Evolutionary conservation across 768 basidiomycete genomes (phyloP).

Genomic region (Panellus pusillus): DNA sequence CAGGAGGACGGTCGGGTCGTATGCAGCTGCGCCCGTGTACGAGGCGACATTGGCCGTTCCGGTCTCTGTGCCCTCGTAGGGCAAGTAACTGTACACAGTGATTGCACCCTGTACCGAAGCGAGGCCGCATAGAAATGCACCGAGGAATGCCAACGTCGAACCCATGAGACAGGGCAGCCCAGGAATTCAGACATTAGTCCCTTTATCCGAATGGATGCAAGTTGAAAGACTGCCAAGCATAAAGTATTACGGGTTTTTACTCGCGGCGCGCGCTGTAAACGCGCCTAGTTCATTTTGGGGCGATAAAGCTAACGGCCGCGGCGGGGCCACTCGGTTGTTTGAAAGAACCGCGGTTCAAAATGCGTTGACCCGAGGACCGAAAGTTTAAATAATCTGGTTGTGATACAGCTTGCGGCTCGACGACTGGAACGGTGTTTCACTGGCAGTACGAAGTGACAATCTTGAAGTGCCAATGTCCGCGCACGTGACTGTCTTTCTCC

Average conservation of each 20-base stretch:
- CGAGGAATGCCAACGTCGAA: not conserved
- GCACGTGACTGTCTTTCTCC: too few species aligned
- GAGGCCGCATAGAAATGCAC: constrained; percentile 5
- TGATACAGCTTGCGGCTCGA: too few species aligned
- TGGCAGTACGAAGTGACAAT: too few species aligned
- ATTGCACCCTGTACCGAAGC: constrained; percentile 6
- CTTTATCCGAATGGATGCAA: constrained; percentile 5
- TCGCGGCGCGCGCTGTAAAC: constrained; percentile 5
- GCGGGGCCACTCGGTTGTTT: not conserved
- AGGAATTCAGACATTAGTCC: not conserved
- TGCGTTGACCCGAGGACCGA: not conserved
- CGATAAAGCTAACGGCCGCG: constrained; percentile 3
- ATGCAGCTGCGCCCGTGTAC: constrained; percentile 32
- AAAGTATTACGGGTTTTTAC: too few species aligned
- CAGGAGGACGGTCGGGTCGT: constrained; percentile 30
- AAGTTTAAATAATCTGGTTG: too few species aligned
- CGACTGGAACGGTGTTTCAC: too few species aligned
- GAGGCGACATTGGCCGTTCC: constrained; percentile 19
- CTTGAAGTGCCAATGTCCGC: too few species aligned
- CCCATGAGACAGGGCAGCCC: not conserved
- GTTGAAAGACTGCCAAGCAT: not conserved
- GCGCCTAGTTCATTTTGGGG: constrained; percentile 12
- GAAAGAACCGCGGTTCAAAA: not conserved
- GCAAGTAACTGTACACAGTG: constrained; percentile 16
- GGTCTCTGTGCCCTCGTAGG: constrained; percentile 5